phyloP scores from a whole-genome alignment of 345 rosid species.

The Crucihimalaya himalaica region DNA sequence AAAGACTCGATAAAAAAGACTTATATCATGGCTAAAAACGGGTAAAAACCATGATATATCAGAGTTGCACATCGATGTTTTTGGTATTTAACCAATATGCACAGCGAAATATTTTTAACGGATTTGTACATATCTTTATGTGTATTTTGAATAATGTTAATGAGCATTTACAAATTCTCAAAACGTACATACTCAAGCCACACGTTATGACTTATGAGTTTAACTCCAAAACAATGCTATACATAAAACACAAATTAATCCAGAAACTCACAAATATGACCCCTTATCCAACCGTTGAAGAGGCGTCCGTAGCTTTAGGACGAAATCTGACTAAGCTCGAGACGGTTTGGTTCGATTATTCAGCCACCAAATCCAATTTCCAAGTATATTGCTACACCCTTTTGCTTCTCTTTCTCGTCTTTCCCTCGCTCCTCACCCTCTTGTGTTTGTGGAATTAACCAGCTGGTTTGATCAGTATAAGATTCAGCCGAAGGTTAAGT shows the following conservation, averaged over 20 bases:
- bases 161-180: not conserved
- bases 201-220: too few relatives aligned
- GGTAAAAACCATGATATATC: too few relatives aligned
- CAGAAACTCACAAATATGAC: conserved; percentile 48
- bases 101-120: too few relatives aligned
- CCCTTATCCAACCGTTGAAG: conserved; percentile 58
- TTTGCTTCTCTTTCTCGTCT: conserved; percentile 58
- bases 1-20: too few relatives aligned
- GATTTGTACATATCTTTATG: too few relatives aligned
- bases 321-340: conserved; percentile 69
- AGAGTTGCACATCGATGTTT: too few relatives aligned
- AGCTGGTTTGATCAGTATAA: conserved; percentile 52
- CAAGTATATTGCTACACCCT: conserved; percentile 66
- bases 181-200: not conserved
- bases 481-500: conserved; percentile 74
- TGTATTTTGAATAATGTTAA: too few relatives aligned
- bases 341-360: conserved; percentile 72
- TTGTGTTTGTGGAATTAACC: conserved; percentile 47
- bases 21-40: too few relatives aligned
- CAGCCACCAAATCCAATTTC: conserved; percentile 74
- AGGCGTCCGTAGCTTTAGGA: conserved; percentile 63
- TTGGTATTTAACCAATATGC: too few relatives aligned
- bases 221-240: conserved; percentile 5
- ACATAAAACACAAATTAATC: not conserved
- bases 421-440: conserved; percentile 74